Evolutionary conservation across 108 stramenopile species (phyloP), one percentile per base, ranked within the genome.

Genomic region (Halocafeteria seosinensis): DNA sequence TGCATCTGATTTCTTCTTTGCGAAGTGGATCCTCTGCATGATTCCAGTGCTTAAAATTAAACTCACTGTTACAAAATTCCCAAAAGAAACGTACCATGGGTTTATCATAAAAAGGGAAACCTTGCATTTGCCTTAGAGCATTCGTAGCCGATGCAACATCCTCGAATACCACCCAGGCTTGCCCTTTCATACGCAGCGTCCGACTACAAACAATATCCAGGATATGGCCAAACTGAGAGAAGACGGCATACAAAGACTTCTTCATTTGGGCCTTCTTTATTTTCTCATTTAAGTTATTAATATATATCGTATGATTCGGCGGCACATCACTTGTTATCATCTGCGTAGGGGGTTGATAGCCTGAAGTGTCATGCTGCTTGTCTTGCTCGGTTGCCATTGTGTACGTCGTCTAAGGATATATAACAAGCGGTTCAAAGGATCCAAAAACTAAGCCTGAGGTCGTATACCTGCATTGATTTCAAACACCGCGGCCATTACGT

Each of bases 241-340:
- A 91, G 55, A 92, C 75, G 42, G 85, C 70, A 60, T 91, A 84
- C 37, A 95, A 77, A 1, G 85, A 77, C 65, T 89, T 83, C 82
- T 85, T 84, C 37, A 95, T 80, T 55, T 85, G 73, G 5, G 84
- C 77, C 73, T 89, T 89, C 76, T 93, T 95, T 69, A 95, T 77
- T 66, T 90, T 92, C 86, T 92, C 92, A 64, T 93, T 90, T 55
- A 95, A 85, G 77, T 95, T 95, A 66, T 82, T 79, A 8, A 92
- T 66, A 70, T 95, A 95, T 3, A 95, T 76, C 1, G 94, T 95
- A 34, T 86, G 67, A 67, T 85, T 84, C 24, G 89, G 83, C 38
- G 57, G 34, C 57, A 55, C 42, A n/a, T 47, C 42, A n/a, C 42
- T 47, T 17, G 42, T n/a, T n/a, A 47, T n/a, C 42, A 47, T 61